Conservation (phyloP, 2,329 filamentous ascomycete genomes). For the Fusarium foetens region DNA sequence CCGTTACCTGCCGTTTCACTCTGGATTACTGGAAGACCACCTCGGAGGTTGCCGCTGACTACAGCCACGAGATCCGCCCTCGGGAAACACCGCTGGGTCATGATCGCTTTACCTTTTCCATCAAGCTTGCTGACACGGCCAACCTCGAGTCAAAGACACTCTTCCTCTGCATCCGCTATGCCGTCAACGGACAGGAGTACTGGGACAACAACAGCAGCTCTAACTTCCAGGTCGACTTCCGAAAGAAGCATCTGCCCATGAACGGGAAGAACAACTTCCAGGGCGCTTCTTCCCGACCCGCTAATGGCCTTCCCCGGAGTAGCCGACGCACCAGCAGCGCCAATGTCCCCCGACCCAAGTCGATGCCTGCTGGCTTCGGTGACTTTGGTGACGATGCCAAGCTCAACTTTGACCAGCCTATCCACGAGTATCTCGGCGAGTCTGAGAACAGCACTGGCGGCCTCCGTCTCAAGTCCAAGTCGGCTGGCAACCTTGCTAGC, state of each 20-base stretch:
- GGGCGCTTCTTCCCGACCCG: conserved; percentile 61
- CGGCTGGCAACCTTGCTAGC: conserved; percentile 69
- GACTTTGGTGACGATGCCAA: conserved; percentile 75
- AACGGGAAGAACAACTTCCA: conserved; percentile 66
- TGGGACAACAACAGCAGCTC: conserved; percentile 93
- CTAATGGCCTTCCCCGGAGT: conserved; percentile 72
- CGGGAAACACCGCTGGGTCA: conserved; percentile 73
- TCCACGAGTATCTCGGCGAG: conserved; percentile 73
- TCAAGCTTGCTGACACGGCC: conserved; percentile 89
- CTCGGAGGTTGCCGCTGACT: conserved; percentile 93
- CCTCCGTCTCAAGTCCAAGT: conserved; percentile 78
- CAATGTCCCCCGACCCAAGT: conserved; percentile 60
- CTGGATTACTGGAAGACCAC: conserved; percentile 99
- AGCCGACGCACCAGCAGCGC: conserved; percentile 61
- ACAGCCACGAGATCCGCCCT: conserved; percentile 78
- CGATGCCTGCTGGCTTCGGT: conserved; percentile 69
- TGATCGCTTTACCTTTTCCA: conserved; percentile 93
- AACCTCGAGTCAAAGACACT: conserved; percentile 94
- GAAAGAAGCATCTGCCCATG: conserved; percentile 76
- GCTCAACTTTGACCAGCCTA: conserved; percentile 67
- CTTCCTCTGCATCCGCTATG: conserved; percentile 91
- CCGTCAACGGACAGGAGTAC: conserved; percentile 82
- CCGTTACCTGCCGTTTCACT: conserved; percentile 91
- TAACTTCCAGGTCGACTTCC: conserved; percentile 96
- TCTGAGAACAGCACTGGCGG: conserved; percentile 62